These are phyloP conservation scores for Adansonia digitata DNA, from an alignment of 345 rosid species.

Conservation along the genomic window DNA sequence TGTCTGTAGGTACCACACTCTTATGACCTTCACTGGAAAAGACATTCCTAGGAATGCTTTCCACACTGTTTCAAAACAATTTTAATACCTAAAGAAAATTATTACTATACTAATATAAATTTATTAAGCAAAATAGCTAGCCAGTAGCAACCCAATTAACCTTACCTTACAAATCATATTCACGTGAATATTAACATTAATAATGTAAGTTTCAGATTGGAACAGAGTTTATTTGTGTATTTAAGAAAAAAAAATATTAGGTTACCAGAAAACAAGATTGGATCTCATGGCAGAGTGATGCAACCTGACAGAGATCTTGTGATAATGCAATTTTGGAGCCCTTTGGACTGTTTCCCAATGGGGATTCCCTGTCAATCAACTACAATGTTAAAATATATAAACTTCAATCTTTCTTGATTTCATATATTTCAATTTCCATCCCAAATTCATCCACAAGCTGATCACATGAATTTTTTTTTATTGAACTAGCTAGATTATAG, in stretches of 20 bases:
- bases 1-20: conserved; percentile 12
- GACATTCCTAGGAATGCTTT: conserved; percentile 31
- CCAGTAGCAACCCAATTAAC: conserved; percentile 6
- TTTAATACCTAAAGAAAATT: not conserved
- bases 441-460: not conserved
- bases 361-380: conserved; percentile 32
- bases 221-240: not conserved
- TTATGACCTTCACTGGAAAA: conserved; percentile 37
- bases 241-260: not conserved
- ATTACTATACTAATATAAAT: not conserved
- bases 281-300: conserved; percentile 9
- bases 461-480: not conserved
- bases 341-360: conserved; percentile 28
- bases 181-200: not conserved
- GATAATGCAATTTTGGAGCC: conserved; percentile 28
- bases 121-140: conserved; percentile 12
- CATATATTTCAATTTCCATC: too few species aligned
- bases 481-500: not conserved
- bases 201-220: conserved; percentile 8
- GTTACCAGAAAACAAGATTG: conserved; percentile 8
- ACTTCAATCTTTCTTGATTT: not conserved
- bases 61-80: conserved; percentile 9
- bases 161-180: not conserved
- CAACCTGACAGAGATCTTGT: conserved; percentile 42
- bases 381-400: not conserved